phyloP scores from a whole-genome alignment of 2,329 filamentous ascomycete genomes.

The Hypomyces perniciosus region DNA sequence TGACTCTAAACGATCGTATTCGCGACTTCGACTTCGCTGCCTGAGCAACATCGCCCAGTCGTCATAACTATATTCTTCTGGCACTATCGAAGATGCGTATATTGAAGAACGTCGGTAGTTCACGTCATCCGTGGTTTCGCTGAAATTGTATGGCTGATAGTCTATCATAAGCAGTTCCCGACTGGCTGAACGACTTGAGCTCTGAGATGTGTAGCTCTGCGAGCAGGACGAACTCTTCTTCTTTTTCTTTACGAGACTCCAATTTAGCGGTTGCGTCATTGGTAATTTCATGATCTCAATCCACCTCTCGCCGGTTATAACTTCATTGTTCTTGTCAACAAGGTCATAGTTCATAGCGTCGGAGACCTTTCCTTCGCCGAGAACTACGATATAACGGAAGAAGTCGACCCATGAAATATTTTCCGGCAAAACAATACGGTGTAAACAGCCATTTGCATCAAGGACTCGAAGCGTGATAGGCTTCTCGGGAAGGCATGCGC shows the following conservation, averaged over 20 bases:
- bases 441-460: background rate
- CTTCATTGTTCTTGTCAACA: background rate
- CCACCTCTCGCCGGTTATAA: constrained; percentile 1
- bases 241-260: background rate
- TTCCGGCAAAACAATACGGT: background rate
- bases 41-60: no score
- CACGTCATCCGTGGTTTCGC: no score
- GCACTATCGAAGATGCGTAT: no score
- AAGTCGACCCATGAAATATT: constrained; percentile 3
- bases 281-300: background rate
- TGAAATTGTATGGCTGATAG: no score
- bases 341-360: background rate
- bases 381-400: background rate
- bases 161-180: no score
- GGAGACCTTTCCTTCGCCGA: background rate
- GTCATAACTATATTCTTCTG: no score
- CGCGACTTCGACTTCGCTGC: no score
- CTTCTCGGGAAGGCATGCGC: background rate
- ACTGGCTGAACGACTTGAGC: no score
- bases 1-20: no score
- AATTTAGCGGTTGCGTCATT: background rate
- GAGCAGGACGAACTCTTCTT: background rate
- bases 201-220: background rate
- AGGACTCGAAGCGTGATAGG: constrained; percentile 1
- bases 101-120: no score